These are phyloP conservation scores for Dipodascopsis uninucleata DNA, from an alignment of 805 yeast genomes.

Conservation along the genomic window DNA sequence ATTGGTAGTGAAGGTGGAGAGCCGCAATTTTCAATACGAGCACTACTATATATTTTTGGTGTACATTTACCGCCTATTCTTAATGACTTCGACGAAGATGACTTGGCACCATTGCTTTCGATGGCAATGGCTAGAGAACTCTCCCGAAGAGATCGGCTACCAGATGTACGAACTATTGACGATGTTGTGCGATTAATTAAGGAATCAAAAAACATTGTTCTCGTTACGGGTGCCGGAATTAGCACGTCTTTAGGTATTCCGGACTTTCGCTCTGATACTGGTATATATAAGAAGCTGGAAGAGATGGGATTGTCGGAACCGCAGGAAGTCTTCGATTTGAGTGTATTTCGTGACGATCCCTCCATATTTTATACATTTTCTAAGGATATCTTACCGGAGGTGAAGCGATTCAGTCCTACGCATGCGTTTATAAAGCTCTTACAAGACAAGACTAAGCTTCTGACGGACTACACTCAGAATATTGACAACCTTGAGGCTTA, in stretches of 20 bases:
- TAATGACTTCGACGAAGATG: constrained; percentile 43
- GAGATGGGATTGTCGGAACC: constrained; percentile 77
- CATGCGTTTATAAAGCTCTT: constrained; percentile 74
- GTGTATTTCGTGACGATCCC: constrained; percentile 72
- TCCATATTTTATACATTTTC: constrained; percentile 82
- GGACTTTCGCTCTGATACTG: constrained; percentile 85
- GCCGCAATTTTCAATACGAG: constrained; percentile 21
- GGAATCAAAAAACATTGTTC: constrained; percentile 59
- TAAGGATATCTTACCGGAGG: constrained; percentile 76
- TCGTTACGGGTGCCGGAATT: constrained; percentile 90
- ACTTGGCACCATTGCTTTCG: constrained; percentile 36
- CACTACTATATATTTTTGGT: constrained; percentile 23
- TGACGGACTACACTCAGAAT: constrained; percentile 86
- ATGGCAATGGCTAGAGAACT: constrained; percentile 62
- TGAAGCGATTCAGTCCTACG: constrained; percentile 57
- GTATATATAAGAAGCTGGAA: constrained; percentile 68
- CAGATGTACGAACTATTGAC: constrained; percentile 53
- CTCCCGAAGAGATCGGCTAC: constrained; percentile 52
- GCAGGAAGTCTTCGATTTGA: constrained; percentile 80
- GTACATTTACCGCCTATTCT: constrained; percentile 26
- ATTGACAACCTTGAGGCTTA: constrained; percentile 78
- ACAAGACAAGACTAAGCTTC: constrained; percentile 69
- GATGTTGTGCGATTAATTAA: constrained; percentile 53
- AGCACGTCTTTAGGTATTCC: constrained; percentile 89
- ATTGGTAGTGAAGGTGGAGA: constrained; percentile 1